A percentile compares a stretch with the other conserved stretches of the same genome.
Evolutionary conservation across 352 stramenopile genomes (phyloP).

Genomic region (Pythium coloratum): DNA sequence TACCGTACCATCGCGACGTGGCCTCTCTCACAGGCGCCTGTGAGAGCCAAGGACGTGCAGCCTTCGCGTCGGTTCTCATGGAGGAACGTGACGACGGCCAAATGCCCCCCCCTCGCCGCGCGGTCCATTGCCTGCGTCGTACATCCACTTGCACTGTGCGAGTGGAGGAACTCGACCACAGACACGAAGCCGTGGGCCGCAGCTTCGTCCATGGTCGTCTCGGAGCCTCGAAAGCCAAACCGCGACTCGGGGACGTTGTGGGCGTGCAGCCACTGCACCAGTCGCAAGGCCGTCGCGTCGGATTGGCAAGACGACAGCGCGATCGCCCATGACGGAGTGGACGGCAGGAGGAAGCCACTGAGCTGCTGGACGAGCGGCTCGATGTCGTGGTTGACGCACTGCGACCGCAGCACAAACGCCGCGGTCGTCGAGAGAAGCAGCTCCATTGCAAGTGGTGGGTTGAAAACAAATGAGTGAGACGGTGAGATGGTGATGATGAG

Average conservation of each 20-base stretch:
- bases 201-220: conserved; percentile 10
- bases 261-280: neutral
- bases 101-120: neutral
- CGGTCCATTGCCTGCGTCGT: neutral
- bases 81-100: conserved; percentile 1
- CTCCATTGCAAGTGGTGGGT: neutral
- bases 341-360: neutral
- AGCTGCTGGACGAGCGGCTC: conserved; percentile 1
- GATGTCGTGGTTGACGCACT: neutral
- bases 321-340: conserved; percentile 1
- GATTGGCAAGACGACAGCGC: neutral
- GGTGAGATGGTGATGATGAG: neutral
- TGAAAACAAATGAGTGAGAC: neutral
- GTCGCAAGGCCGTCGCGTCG: conserved; percentile 2
- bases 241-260: neutral
- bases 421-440: neutral
- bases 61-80: conserved; percentile 4
- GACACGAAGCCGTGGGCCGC: neutral
- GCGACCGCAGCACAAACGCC: neutral
- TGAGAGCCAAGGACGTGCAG: neutral
- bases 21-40: neutral
- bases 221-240: neutral
- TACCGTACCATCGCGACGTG: neutral
- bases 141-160: neutral
- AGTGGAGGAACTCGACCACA: conserved; percentile 1